These are phyloP conservation scores for Basidiobolus heterosporus DNA, from an alignment of 371 early-diverging fungal genomes.

Conservation along the genomic window DNA sequence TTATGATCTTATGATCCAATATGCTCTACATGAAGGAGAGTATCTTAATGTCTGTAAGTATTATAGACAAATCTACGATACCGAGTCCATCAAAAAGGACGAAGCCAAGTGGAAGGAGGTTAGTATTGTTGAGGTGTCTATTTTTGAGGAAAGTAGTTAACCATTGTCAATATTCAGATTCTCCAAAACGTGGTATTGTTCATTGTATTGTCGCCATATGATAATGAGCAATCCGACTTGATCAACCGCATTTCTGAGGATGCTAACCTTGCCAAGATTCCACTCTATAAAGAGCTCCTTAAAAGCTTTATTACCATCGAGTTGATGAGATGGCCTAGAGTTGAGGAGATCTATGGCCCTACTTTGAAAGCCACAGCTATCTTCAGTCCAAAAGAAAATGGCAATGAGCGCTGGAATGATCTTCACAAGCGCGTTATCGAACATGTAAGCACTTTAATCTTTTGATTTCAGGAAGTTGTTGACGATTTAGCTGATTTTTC, in stretches of 20 bases:
- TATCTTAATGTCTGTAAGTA: conserved; percentile 81
- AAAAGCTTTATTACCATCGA: conserved; percentile 82
- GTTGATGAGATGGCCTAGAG: conserved; percentile 84
- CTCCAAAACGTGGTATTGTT: conserved; percentile 69
- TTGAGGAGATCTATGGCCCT: conserved; percentile 70
- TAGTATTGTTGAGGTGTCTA: neutral
- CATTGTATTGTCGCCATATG: conserved; percentile 75
- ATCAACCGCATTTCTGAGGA: conserved; percentile 70
- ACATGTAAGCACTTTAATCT: conserved; percentile 35
- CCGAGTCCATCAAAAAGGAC: conserved; percentile 61
- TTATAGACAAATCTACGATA: conserved; percentile 77
- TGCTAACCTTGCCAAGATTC: conserved; percentile 50
- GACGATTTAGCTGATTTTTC: neutral
- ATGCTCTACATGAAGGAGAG: conserved; percentile 77
- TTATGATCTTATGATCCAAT: conserved; percentile 88
- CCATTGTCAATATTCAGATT: conserved; percentile 13
- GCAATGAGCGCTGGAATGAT: conserved; percentile 60
- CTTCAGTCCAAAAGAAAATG: conserved; percentile 52
- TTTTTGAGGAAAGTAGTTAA: neutral
- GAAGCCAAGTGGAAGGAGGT: conserved; percentile 62
- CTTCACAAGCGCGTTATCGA: conserved; percentile 88
- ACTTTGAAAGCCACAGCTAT: conserved; percentile 49
- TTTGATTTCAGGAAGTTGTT: neutral
- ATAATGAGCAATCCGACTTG: conserved; percentile 89
- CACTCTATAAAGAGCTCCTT: conserved; percentile 52